Percentiles rank a stretch among this genome's conserved stretches.
Conservation (phyloP, 2,329 filamentous ascomycete species). For the Ophiocordyceps polyrhachis-furcata region DNA sequence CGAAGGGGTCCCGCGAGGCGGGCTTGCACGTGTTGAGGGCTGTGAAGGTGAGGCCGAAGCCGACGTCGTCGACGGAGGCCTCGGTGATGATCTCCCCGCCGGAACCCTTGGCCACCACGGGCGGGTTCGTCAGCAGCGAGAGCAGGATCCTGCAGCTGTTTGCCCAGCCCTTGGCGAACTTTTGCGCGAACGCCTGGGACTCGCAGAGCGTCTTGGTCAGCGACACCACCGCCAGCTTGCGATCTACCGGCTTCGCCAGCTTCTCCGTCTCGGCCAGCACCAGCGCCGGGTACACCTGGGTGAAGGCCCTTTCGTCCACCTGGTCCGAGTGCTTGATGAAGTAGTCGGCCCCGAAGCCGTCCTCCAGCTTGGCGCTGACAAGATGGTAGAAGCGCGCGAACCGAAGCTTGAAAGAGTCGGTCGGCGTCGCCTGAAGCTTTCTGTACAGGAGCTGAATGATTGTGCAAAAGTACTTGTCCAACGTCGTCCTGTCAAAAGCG, state of each 20-base stretch:
- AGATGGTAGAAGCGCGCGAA: constrained; percentile 94
- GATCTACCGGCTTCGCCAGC: constrained; percentile 69
- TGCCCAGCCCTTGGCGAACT: constrained; percentile 77
- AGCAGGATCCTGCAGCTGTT: constrained; percentile 81
- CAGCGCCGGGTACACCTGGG: constrained; percentile 67
- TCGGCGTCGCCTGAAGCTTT: constrained; percentile 45
- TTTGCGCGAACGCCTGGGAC: constrained; percentile 63
- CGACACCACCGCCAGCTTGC: constrained; percentile 84
- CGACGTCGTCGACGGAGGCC: constrained; percentile 83
- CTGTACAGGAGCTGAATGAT: constrained; percentile 72
- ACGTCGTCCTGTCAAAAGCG: constrained; percentile 25
- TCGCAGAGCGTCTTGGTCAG: constrained; percentile 84
- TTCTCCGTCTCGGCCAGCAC: constrained; percentile 82
- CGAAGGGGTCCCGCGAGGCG: constrained; percentile 59
- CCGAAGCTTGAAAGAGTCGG: constrained; percentile 68
- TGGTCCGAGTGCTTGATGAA: constrained; percentile 73
- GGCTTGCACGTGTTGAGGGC: constrained; percentile 79
- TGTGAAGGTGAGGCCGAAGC: constrained; percentile 89
- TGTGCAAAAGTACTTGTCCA: constrained; percentile 61
- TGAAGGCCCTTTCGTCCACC: constrained; percentile 65
- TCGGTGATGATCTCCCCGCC: constrained; percentile 67
- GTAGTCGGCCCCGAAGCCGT: constrained; percentile 79
- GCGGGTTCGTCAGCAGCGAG: constrained; percentile 76
- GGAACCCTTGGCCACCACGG: constrained; percentile 41
- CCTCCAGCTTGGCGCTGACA: constrained; percentile 57